Conservation (phyloP, 129 eudicot genomes). For the Ambrosia trifida region DNA sequence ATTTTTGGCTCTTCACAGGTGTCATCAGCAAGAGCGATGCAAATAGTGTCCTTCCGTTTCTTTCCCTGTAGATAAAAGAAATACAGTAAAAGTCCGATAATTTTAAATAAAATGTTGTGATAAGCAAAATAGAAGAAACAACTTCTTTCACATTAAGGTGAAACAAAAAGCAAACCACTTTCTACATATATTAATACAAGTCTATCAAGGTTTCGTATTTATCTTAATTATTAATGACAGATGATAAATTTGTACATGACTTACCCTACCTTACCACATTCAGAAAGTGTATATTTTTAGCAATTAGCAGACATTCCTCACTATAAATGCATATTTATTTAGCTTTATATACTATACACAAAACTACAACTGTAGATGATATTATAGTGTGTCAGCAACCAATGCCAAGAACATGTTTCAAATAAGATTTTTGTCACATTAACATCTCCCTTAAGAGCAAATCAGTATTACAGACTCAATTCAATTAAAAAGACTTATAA, state of each 20-base stretch:
- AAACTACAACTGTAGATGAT: background rate
- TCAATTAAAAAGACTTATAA: too few relatives aligned
- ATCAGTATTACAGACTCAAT: background rate
- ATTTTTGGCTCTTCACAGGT: slow-evolving; percentile 91
- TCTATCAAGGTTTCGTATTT: background rate
- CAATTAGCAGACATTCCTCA: background rate
- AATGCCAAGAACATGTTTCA: background rate
- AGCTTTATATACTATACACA: background rate
- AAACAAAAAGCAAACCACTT: background rate
- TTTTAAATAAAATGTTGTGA: too few relatives aligned
- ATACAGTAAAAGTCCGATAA: background rate
- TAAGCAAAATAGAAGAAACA: too few relatives aligned
- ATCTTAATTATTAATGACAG: background rate
- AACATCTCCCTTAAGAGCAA: background rate
- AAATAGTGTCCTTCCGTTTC: slow-evolving; percentile 84
- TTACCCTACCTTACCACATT: background rate
- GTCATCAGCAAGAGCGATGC: slow-evolving; percentile 95
- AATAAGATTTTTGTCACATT: background rate
- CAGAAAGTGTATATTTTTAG: background rate
- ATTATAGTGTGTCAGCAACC: background rate
- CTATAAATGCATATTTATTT: background rate
- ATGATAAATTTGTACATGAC: background rate
- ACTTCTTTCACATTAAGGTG: background rate
- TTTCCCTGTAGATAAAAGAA: slow-evolving; percentile 59
- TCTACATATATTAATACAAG: background rate